Evolutionary conservation across 139 green algal genomes (phyloP).

Genomic region (Picochlorum sp.): DNA sequence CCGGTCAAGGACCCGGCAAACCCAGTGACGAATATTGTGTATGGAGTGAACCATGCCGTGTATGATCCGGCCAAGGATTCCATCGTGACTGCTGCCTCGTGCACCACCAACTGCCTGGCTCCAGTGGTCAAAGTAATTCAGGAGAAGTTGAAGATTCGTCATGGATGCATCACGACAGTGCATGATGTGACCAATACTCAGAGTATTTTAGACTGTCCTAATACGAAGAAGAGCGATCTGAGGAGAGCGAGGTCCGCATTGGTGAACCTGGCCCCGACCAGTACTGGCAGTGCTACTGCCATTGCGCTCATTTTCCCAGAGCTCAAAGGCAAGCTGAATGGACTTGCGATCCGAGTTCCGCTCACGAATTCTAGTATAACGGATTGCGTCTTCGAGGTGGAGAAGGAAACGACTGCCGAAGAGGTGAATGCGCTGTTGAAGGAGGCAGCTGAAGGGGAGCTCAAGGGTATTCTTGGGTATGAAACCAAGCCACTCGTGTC

Average conservation of each 20-base stretch:
- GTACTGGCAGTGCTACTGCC: slow-evolving; percentile 71
- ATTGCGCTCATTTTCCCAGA: slow-evolving; percentile 84
- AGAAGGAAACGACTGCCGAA: slow-evolving; percentile 46
- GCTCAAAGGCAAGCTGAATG: slow-evolving; percentile 86
- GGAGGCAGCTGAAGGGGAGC: slow-evolving; percentile 53
- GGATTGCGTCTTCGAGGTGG: slow-evolving; percentile 63
- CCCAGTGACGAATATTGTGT: slow-evolving; percentile 73
- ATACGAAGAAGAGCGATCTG: slow-evolving; percentile 77
- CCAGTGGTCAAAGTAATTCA: slow-evolving; percentile 73
- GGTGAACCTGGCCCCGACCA: slow-evolving; percentile 76
- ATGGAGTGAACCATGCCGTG: slow-evolving; percentile 63
- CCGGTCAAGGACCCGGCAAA: slow-evolving; percentile 65
- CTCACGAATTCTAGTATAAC: slow-evolving; percentile 79
- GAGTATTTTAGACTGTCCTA: slow-evolving; percentile 75
- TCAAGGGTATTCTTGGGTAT: slow-evolving; percentile 66
- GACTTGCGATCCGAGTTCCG: slow-evolving; percentile 74
- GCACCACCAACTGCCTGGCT: slow-evolving; percentile 86
- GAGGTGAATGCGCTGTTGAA: slow-evolving; percentile 75
- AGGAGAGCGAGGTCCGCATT: slow-evolving; percentile 62
- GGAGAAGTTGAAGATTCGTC: slow-evolving; percentile 71
- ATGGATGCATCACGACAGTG: slow-evolving; percentile 81
- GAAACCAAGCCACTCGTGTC: slow-evolving; percentile 60
- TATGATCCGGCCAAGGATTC: slow-evolving; percentile 59
- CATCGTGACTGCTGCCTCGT: slow-evolving; percentile 79
- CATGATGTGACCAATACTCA: slow-evolving; percentile 88